Evolutionary conservation across 768 basidiomycete genomes (phyloP).

Genomic region (Trametes maxima): DNA sequence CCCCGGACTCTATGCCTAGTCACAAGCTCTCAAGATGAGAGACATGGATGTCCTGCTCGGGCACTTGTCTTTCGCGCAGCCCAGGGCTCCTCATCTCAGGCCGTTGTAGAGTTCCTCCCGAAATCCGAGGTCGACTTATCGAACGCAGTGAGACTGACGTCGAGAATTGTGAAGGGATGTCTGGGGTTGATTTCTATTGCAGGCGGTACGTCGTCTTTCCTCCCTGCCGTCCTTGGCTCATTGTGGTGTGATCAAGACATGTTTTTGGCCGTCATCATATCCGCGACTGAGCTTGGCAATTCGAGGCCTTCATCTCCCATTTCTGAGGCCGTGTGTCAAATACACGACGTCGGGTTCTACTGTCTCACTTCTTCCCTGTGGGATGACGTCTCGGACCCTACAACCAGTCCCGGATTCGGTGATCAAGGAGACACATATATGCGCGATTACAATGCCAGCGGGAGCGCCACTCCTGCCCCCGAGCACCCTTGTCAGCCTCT

Average conservation of each 20-base stretch:
- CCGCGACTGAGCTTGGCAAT: conserved; percentile 75
- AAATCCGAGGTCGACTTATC: conserved; percentile 71
- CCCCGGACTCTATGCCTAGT: conserved; percentile 76
- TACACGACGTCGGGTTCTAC: conserved; percentile 89
- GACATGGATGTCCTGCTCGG: conserved; percentile 56
- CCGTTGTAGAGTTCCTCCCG: conserved; percentile 84
- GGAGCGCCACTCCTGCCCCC: conserved; percentile 42
- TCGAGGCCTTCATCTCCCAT: conserved; percentile 58
- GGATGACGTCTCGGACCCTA: conserved; percentile 72
- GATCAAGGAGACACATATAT: conserved; percentile 55
- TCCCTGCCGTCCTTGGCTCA: neutral
- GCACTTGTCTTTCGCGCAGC: conserved; percentile 76
- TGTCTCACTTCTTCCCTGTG: conserved; percentile 81
- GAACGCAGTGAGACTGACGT: conserved; percentile 67
- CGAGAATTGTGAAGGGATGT: conserved; percentile 76
- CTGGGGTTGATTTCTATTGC: conserved; percentile 78
- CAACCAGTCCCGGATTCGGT: conserved; percentile 53
- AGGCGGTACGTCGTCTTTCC: conserved; percentile 50
- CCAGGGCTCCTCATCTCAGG: conserved; percentile 52
- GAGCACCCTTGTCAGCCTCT: conserved; percentile 92
- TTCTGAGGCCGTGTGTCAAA: conserved; percentile 74
- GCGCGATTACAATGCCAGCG: conserved; percentile 45
- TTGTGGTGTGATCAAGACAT: conserved; percentile 47
- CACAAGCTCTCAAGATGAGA: conserved; percentile 69
- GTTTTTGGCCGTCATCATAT: conserved; percentile 82